phyloP scores from a whole-genome alignment of 2,329 filamentous ascomycete genomes.

The Aspergillus novoparasiticus region DNA sequence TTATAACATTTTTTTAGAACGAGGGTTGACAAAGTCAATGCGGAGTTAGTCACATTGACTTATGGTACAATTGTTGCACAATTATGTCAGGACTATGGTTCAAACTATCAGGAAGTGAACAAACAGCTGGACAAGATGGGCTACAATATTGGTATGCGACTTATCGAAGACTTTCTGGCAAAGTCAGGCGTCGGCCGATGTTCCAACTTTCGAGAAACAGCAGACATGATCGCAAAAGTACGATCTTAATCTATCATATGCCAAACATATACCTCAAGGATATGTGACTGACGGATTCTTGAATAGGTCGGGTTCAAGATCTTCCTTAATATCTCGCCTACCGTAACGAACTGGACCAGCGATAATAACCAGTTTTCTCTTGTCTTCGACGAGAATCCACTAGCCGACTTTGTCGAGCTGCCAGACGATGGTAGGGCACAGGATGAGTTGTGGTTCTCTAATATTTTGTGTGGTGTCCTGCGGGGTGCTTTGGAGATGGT shows the following conservation, averaged over 20 bases:
- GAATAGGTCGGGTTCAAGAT: conserved; percentile 94
- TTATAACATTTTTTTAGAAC: conserved; percentile 60
- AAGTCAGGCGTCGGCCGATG: conserved; percentile 91
- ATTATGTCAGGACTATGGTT: conserved; percentile 93
- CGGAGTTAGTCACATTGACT: conserved; percentile 93
- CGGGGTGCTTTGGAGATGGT: conserved; percentile 96
- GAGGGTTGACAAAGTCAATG: conserved; percentile 95
- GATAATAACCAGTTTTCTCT: conserved; percentile 97
- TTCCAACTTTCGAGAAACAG: conserved; percentile 90
- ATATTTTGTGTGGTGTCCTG: conserved; percentile 91
- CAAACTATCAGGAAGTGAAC: conserved; percentile 93
- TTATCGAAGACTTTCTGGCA: conserved; percentile 97
- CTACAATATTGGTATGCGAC: conserved; percentile 92
- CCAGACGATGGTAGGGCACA: conserved; percentile 94
- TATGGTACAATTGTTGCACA: conserved; percentile 98
- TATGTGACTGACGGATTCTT: conserved; percentile 11
- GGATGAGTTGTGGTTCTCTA: conserved; percentile 97
- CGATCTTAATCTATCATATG: conserved; percentile 7
- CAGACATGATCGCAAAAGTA: conserved; percentile 94
- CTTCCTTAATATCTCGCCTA: conserved; percentile 94
- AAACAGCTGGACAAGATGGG: conserved; percentile 99
- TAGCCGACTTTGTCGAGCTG: conserved; percentile 96
- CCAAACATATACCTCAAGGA: neutral
- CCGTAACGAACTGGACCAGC: conserved; percentile 91
- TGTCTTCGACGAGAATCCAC: conserved; percentile 93